Evolutionary conservation across 2,329 filamentous ascomycete species (phyloP), one percentile per base, ranked within the genome.

Genomic region (Ophiostoma australiae): DNA sequence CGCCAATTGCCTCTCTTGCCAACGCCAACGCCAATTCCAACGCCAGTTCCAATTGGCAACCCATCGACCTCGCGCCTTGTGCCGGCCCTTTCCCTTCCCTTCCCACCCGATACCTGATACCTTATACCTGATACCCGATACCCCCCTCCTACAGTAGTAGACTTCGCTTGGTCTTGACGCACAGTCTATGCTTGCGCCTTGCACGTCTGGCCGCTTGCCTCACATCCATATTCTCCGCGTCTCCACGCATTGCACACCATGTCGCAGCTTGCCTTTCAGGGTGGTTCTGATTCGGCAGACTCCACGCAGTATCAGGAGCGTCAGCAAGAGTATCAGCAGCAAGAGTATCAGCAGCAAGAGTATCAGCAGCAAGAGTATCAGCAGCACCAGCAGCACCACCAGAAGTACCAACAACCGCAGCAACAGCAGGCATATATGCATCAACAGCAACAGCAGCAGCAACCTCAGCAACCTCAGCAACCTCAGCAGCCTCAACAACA

Each of bases 191-290:
- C 33, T 37, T 37, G 17, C 61, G 39, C 27, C 33, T 37, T 37
- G 17, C 61, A 65, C 27, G 27, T 66, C 39, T 73, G 35, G 68
- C n/a, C 68, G 63, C 65, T 23, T 55, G 68, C 39, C 68, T 48
- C 44, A 48, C 44, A 48, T 48, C 44, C 8, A 58, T 58, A 27
- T 27, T 58, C 52, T 58, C 52, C 20, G 13, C 69, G 33, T 69
- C 55, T 58, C 70, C 74, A 72, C 76, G 80, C 79, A 81, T 81
- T 80, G 81, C 78, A 78, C 79, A 83, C 80, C 81, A 85, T 85
- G 84, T 84, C 84, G 80, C 84, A 85, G 80, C 81, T 82, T 81
- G 80, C 81, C 78, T 80, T 80, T 79, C 82, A 81, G 78, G 79
- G 78, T 78, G 72, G 80, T 77, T 79, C 83, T 77, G 72, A 63